These are phyloP conservation scores for Saccharomycopsis fibuligera DNA, from an alignment of 805 yeast genomes.

Conservation along the genomic window DNA sequence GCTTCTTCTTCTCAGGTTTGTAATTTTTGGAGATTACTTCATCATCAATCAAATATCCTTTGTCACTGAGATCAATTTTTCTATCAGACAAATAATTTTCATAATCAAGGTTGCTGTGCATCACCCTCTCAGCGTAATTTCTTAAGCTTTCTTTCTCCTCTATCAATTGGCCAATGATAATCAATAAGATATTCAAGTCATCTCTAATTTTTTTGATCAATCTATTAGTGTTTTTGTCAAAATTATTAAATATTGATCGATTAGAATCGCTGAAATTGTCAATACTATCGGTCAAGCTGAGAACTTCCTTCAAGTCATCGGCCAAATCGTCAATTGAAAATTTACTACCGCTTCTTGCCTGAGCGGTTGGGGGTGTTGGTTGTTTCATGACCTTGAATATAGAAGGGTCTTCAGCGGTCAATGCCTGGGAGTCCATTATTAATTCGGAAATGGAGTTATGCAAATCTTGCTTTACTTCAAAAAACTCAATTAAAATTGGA, in stretches of 20 bases:
- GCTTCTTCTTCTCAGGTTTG: constrained; percentile 11
- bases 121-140: constrained; percentile 69
- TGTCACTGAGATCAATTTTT: constrained; percentile 29
- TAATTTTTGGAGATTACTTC: constrained; percentile 24
- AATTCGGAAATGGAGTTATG: constrained; percentile 55
- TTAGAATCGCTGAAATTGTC: neutral
- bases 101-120: constrained; percentile 60
- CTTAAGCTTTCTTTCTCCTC: constrained; percentile 66
- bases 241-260: constrained; percentile 24
- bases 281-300: constrained; percentile 38
- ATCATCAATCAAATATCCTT: constrained; percentile 19
- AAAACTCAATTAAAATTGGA: constrained; percentile 55
- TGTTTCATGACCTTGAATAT: constrained; percentile 57
- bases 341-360: constrained; percentile 8
- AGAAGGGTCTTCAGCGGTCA: constrained; percentile 70
- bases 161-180: constrained; percentile 49
- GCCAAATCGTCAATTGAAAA: constrained; percentile 39
- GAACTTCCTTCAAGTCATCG: constrained; percentile 37
- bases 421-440: constrained; percentile 60
- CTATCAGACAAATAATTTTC: constrained; percentile 21
- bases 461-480: constrained; percentile 64
- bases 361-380: constrained; percentile 41
- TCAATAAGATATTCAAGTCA: constrained; percentile 30
- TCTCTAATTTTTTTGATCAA: constrained; percentile 31
- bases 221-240: constrained; percentile 27